Evolutionary conservation across 2,329 filamentous ascomycete species (phyloP), one percentile per base, ranked within the genome.

Genomic region (Phialocephala sp.): DNA sequence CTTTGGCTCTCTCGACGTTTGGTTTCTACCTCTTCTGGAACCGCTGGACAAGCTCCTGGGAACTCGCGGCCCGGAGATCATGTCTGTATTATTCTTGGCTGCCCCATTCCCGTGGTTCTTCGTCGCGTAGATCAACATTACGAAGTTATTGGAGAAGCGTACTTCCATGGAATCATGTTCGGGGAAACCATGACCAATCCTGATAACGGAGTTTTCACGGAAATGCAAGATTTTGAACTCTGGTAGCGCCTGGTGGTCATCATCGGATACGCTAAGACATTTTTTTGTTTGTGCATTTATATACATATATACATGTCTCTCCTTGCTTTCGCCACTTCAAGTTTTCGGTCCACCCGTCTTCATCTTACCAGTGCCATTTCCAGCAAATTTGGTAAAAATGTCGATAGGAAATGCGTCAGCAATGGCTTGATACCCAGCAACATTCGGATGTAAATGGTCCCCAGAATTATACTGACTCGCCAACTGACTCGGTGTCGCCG

Each of bases 361-460:
- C 45, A 18, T 56, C 35, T n/a, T 56, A 18, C 35, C 24, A 56
- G 52, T 36, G 3, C 18, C 12, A 35, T 56, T 35, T 36, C 45
- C 43, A 35, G 52, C 52, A 47, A 59, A 65, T 24, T 62, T 55
- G 32, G 36, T 12, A 41, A 90, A 86, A 6, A 89, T 73, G 4
- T 80, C 78, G 45, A 89, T 67, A 0, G 86, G 85, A 67, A 90
- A 89, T 60, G 76, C 76, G 64, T 86, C 80, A 1, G 87, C 88
- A 72, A 91, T 77, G 0, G 81, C 80, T 73, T 86, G 82, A 74
- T 88, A 91, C 0, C 87, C 88, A 1, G 74, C 78, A 0, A 82
- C 81, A 73, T 84, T 89, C 0, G 86, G 85, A 79, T 91, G 88
- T 72, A 91, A 73, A 73, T 88, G 87, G 75, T 91, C 88, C 0